phyloP scores from a whole-genome alignment of 2,329 filamentous ascomycete species.

The Metarhizium humberi region DNA sequence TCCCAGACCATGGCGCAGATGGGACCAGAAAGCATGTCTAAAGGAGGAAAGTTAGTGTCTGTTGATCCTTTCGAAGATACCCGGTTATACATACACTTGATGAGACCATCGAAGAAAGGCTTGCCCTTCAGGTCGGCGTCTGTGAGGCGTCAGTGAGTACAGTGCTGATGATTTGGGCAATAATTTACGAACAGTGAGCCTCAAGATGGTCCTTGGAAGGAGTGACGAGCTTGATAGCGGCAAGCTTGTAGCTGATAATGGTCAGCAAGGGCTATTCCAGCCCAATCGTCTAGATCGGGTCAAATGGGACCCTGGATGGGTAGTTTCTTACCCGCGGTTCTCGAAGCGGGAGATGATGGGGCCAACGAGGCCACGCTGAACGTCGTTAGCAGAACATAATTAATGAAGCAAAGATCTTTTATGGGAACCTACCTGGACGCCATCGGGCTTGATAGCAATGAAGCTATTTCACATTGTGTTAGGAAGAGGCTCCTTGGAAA shows the following conservation, averaged over 20 bases:
- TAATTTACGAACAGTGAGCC: constrained; percentile 65
- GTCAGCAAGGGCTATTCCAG: constrained; percentile 1
- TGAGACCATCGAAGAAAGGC: constrained; percentile 93
- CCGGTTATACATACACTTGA: constrained; percentile 60
- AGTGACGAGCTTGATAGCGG: constrained; percentile 88
- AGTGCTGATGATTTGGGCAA: constrained; percentile 2
- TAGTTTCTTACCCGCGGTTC: constrained; percentile 67
- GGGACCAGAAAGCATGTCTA: constrained; percentile 94
- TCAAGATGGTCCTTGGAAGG: constrained; percentile 93
- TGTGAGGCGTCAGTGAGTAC: constrained; percentile 24
- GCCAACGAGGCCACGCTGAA: constrained; percentile 89
- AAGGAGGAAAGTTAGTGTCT: constrained; percentile 3
- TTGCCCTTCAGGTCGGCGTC: constrained; percentile 84
- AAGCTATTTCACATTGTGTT: constrained; percentile 53
- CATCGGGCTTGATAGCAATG: constrained; percentile 99
- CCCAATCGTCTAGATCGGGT: background rate
- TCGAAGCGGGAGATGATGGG: constrained; percentile 98
- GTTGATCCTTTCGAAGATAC: background rate
- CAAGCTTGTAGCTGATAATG: constrained; percentile 68
- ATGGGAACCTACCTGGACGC: constrained; percentile 71
- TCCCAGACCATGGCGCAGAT: constrained; percentile 99
- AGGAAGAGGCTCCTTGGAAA: constrained; percentile 9
- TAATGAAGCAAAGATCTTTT: background rate
- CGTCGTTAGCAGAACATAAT: background rate
- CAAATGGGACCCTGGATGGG: background rate